phyloP scores from a whole-genome alignment of 1,139 yeast genomes.

The Pichia terricola region DNA sequence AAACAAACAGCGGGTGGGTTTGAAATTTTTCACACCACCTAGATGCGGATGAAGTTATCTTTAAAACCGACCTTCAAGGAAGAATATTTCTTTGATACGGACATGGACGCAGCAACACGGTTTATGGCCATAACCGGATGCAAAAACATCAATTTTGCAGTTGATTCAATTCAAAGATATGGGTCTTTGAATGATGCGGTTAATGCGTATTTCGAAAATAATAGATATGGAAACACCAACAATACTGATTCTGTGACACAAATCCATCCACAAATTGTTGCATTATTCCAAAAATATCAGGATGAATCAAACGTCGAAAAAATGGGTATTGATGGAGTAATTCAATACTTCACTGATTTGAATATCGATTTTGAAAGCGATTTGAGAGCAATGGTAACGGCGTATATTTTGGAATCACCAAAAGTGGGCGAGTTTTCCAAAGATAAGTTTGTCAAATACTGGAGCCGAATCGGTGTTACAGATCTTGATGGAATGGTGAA shows the following conservation, averaged over 20 bases:
- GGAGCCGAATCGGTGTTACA: constrained; percentile 33
- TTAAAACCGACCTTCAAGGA: too few species aligned
- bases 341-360: constrained; percentile 55
- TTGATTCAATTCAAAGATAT: too few species aligned
- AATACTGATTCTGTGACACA: too few species aligned
- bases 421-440: constrained; percentile 50
- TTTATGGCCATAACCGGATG: too few species aligned
- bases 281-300: constrained; percentile 18
- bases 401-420: constrained; percentile 59
- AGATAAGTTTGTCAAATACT: constrained; percentile 42
- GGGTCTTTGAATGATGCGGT: constrained; percentile 16
- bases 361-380: constrained; percentile 63
- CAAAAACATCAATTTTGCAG: too few species aligned
- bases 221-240: too few species aligned
- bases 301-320: constrained; percentile 21
- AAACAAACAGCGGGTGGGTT: too few species aligned
- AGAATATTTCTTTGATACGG: too few species aligned
- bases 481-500: constrained; percentile 42
- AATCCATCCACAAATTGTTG: constrained; percentile 2
- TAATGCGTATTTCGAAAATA: constrained; percentile 16
- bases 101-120: too few species aligned
- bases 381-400: constrained; percentile 56
- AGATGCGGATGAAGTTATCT: too few species aligned
- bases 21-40: too few species aligned
- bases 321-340: constrained; percentile 70